These are phyloP conservation scores for Mycena sp. DNA, from an alignment of 1,284 basidiomycete species.

Conservation along the genomic window DNA sequence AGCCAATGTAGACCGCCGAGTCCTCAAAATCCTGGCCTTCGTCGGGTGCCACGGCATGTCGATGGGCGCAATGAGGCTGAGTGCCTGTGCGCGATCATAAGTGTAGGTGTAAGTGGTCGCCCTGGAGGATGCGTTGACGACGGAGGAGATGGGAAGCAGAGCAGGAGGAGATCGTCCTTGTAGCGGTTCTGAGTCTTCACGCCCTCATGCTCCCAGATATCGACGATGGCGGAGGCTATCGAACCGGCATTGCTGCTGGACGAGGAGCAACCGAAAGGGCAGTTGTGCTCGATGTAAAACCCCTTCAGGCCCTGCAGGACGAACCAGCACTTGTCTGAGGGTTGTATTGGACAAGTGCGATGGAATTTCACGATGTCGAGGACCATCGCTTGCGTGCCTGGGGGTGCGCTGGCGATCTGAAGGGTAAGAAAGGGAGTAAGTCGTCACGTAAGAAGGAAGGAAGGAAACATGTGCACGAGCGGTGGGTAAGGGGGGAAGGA, in stretches of 20 bases:
- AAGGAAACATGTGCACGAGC: too few species aligned
- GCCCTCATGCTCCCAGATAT: conserved; percentile 37
- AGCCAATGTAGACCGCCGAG: background rate
- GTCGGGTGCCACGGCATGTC: background rate
- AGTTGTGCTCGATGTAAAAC: conserved; percentile 40
- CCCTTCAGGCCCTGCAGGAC: background rate
- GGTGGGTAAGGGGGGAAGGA: too few species aligned
- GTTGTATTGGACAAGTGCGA: background rate
- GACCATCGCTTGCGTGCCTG: too few species aligned
- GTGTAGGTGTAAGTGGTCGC: background rate
- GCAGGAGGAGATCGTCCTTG: background rate
- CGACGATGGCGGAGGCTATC: conserved; percentile 21
- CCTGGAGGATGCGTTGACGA: background rate
- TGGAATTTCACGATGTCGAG: background rate
- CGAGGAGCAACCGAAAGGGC: conserved; percentile 39
- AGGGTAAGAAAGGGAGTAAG: too few species aligned
- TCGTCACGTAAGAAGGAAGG: too few species aligned
- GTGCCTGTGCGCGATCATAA: background rate
- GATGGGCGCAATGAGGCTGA: background rate
- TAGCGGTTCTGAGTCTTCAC: conserved; percentile 27
- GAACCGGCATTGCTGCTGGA: conserved; percentile 42
- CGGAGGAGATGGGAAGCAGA: background rate
- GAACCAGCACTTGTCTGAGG: background rate
- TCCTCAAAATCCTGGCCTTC: background rate
- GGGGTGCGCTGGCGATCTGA: too few species aligned